These are phyloP conservation scores for Epichloe typhina DNA, from an alignment of 2,329 filamentous ascomycete species.

Conservation along the genomic window DNA sequence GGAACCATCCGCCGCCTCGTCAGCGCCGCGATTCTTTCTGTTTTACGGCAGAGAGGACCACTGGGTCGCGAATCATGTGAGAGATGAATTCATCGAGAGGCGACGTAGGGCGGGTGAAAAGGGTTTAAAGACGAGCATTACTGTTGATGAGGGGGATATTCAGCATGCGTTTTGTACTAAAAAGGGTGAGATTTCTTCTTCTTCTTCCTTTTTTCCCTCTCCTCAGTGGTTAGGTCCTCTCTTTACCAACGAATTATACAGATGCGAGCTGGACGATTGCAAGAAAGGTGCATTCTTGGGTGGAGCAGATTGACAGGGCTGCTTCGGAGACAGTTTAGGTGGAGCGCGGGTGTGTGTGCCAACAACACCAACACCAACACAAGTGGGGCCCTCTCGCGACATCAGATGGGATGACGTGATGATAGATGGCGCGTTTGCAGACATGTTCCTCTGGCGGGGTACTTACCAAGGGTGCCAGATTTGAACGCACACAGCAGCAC, in stretches of 20 bases:
- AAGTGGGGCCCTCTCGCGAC: too few relatives aligned
- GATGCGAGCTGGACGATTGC: slow-evolving; percentile 17
- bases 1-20: slow-evolving; percentile 22
- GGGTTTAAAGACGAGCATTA: slow-evolving; percentile 31
- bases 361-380: too few relatives aligned
- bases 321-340: too few relatives aligned
- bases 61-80: slow-evolving; percentile 44
- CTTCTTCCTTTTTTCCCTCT: neutral
- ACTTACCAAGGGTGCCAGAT: too few relatives aligned
- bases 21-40: slow-evolving; percentile 39
- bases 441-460: too few relatives aligned
- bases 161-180: slow-evolving; percentile 47
- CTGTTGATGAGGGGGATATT: slow-evolving; percentile 40
- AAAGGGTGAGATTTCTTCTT: slow-evolving; percentile 18
- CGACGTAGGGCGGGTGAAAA: slow-evolving; percentile 17
- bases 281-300: slow-evolving; percentile 17
- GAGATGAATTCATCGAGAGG: slow-evolving; percentile 39
- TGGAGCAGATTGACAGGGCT: slow-evolving; percentile 15
- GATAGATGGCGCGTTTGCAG: too few relatives aligned
- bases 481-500: too few relatives aligned
- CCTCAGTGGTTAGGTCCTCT: neutral
- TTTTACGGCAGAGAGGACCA: slow-evolving; percentile 48
- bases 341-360: too few relatives aligned
- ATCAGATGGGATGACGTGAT: too few relatives aligned
- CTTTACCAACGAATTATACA: slow-evolving; percentile 6